Conservation (phyloP, 2,329 filamentous ascomycete species). For the Beauveria sp. region DNA sequence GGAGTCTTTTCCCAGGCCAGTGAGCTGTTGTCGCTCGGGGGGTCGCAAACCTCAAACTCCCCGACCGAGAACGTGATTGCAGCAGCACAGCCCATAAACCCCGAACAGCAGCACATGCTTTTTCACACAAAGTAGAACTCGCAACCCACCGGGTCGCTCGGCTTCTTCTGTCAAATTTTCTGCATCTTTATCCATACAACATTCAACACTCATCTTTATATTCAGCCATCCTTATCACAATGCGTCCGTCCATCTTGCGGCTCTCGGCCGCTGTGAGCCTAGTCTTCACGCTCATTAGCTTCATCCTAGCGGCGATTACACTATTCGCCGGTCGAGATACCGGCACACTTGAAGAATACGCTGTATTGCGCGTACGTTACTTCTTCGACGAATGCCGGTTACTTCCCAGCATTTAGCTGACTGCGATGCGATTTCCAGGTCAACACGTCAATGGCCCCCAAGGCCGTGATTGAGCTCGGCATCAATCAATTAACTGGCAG, state of each 20-base stretch:
- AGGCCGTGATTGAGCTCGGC: not conserved
- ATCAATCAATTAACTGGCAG: not conserved
- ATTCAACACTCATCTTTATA: not conserved
- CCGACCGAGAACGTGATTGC: not conserved
- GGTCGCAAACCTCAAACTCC: not conserved
- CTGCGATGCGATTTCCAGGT: not conserved
- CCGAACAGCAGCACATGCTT: not conserved
- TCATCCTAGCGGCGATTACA: not conserved
- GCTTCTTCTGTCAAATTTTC: not conserved
- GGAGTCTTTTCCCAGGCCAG: no score
- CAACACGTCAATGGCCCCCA: not conserved
- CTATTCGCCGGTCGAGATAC: not conserved
- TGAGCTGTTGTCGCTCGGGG: not conserved
- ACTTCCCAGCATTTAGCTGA: not conserved
- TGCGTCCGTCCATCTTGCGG: not conserved
- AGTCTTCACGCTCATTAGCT: not conserved
- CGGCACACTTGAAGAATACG: conserved; percentile 6
- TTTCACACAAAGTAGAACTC: not conserved
- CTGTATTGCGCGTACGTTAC: not conserved
- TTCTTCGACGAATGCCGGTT: not conserved
- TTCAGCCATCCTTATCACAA: not conserved
- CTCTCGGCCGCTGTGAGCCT: not conserved
- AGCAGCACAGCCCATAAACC: not conserved
- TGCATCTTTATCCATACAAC: not conserved
- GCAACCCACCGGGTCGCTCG: not conserved